phyloP scores from a whole-genome alignment of 176 grass and related monocot genomes.

The Poa pratensis region DNA sequence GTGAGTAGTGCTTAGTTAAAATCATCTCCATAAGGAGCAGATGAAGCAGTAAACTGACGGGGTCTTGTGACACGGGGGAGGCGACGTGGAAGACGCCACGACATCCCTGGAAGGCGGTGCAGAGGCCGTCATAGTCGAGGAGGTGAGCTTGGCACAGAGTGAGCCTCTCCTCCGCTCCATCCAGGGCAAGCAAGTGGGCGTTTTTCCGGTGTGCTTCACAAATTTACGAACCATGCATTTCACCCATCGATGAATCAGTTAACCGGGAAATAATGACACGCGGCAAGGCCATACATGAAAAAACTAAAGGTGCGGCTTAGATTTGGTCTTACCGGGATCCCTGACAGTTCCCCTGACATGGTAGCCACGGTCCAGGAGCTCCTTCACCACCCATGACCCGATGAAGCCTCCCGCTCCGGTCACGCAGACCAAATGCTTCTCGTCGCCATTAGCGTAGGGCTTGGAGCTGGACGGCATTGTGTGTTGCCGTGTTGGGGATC shows the following conservation, averaged over 20 bases:
- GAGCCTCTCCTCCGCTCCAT: constrained; percentile 40
- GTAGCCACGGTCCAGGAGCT: too few species aligned
- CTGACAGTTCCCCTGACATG: too few species aligned
- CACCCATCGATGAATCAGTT: too few species aligned
- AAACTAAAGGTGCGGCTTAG: too few species aligned
- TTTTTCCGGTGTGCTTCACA: constrained; percentile 47
- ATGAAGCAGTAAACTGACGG: not conserved
- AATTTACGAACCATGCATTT: too few species aligned
- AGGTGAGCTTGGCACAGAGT: constrained; percentile 54
- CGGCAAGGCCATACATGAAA: too few species aligned
- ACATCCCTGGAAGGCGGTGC: constrained; percentile 48
- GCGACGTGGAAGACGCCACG: constrained; percentile 60
- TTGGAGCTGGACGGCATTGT: too few species aligned
- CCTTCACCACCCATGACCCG: constrained; percentile 41
- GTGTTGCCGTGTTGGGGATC: too few species aligned
- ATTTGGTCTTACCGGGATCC: too few species aligned
- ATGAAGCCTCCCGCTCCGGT: constrained; percentile 59
- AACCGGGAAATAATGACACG: too few species aligned
- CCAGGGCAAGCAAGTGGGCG: constrained; percentile 36
- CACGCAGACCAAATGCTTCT: constrained; percentile 45
- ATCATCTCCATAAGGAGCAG: too few species aligned
- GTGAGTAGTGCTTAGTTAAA: too few species aligned
- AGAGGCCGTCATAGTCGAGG: constrained; percentile 23
- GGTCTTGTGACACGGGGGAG: constrained; percentile 47
- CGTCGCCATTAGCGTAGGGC: not conserved